phyloP scores from a whole-genome alignment of 371 early-diverging fungal species.

The Parasitella parasitica region DNA sequence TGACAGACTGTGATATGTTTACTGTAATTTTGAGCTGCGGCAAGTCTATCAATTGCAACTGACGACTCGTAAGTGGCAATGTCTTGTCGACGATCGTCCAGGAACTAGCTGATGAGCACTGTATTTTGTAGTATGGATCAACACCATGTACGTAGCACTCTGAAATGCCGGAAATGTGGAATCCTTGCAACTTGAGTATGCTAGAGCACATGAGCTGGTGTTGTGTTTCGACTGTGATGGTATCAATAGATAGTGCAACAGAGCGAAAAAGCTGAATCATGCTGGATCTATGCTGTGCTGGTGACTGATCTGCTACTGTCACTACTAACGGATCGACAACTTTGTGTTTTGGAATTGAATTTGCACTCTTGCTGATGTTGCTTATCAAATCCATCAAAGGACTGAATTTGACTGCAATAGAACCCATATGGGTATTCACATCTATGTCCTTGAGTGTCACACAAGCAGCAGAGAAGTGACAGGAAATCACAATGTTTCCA shows the following conservation, averaged over 20 bases:
- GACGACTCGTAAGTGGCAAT: not conserved
- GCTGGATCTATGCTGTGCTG: not conserved
- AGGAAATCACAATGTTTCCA: constrained; percentile 35
- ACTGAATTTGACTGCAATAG: not conserved
- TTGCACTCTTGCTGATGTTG: not conserved
- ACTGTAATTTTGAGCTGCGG: constrained; percentile 15
- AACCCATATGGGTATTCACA: constrained; percentile 13
- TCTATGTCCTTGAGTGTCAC: constrained; percentile 48
- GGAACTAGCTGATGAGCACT: constrained; percentile 11
- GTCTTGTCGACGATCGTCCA: constrained; percentile 21
- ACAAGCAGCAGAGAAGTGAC: constrained; percentile 51
- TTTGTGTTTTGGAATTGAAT: not conserved
- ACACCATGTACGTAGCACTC: constrained; percentile 3
- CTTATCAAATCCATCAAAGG: constrained; percentile 2
- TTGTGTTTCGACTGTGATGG: constrained; percentile 18
- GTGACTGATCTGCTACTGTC: too few relatives aligned
- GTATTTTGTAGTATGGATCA: constrained; percentile 24
- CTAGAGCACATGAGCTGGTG: constrained; percentile 10
- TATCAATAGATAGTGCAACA: constrained; percentile 17
- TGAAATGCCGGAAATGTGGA: constrained; percentile 1
- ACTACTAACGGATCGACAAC: not conserved
- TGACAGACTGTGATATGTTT: constrained; percentile 13
- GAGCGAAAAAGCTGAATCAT: constrained; percentile 19
- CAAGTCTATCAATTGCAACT: constrained; percentile 15
- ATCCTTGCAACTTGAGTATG: constrained; percentile 13